These are phyloP conservation scores for Limonium bicolor DNA, from an alignment of 148 eudicot species.

Conservation along the genomic window DNA sequence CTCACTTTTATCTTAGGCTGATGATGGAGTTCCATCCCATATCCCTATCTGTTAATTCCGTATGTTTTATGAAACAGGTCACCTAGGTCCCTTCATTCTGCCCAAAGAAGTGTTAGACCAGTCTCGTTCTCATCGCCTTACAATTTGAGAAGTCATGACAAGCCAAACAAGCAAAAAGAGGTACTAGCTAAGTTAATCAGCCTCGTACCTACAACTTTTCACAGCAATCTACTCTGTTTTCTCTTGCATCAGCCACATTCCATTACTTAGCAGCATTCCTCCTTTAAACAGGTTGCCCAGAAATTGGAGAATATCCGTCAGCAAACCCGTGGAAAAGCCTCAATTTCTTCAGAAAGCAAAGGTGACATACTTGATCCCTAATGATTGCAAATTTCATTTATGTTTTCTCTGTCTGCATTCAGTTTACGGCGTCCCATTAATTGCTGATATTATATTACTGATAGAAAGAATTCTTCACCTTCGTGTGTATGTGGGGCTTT, in stretches of 20 bases:
- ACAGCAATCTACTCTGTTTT: not conserved
- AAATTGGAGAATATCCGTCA: conserved; percentile 24
- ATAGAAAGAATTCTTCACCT: not conserved
- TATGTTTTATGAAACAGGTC: conserved; percentile 21
- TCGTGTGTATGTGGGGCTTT: not conserved
- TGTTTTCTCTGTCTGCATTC: not conserved
- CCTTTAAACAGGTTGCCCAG: conserved; percentile 23
- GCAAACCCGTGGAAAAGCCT: conserved; percentile 25
- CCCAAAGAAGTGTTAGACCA: conserved; percentile 24
- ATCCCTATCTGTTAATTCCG: not conserved
- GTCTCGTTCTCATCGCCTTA: conserved; percentile 33
- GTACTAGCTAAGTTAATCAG: conserved; percentile 12
- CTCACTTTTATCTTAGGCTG: not conserved
- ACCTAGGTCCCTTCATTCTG: conserved; percentile 14
- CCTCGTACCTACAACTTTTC: not conserved
- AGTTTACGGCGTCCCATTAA: too few relatives aligned
- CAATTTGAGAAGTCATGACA: conserved; percentile 32
- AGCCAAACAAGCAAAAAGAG: conserved; percentile 39
- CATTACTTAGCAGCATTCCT: not conserved
- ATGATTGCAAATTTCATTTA: not conserved
- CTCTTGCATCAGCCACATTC: not conserved
- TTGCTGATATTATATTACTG: not conserved
- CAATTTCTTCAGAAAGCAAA: conserved; percentile 22
- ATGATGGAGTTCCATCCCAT: not conserved
- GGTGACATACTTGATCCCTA: conserved; percentile 4